These are phyloP conservation scores for Raffaelea ambrosiae DNA, from an alignment of 2,329 filamentous ascomycete species.

Conservation along the genomic window DNA sequence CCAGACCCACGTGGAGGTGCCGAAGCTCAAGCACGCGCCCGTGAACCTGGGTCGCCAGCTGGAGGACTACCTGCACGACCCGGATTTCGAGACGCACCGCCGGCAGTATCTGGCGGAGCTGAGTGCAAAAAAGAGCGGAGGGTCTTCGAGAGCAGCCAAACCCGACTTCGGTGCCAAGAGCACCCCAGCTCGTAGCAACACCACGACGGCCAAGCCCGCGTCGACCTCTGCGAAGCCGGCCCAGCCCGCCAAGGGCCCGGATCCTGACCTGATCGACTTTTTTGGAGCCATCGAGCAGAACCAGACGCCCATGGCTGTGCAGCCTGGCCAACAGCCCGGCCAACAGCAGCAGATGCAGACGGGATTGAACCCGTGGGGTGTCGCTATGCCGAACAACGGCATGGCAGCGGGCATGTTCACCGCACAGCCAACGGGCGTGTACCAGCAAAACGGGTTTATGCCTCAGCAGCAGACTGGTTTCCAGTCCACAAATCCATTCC, in stretches of 20 bases:
- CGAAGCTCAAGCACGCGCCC: conserved; percentile 93
- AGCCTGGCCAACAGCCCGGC: conserved; percentile 21
- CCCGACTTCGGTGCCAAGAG: conserved; percentile 19
- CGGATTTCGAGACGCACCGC: conserved; percentile 89
- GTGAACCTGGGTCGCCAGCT: conserved; percentile 82
- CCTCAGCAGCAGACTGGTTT: conserved; percentile 26
- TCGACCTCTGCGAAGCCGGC: conserved; percentile 31
- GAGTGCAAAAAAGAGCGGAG: conserved; percentile 54
- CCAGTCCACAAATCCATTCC: conserved; percentile 32
- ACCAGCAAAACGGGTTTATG: conserved; percentile 21
- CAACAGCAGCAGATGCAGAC: conserved; percentile 14
- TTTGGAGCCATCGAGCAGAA: conserved; percentile 90
- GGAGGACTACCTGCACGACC: conserved; percentile 89
- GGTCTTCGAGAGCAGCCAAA: conserved; percentile 18
- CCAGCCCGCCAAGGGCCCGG: conserved; percentile 51
- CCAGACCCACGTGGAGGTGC: conserved; percentile 86
- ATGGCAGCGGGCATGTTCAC: conserved; percentile 18
- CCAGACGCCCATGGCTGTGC: conserved; percentile 58
- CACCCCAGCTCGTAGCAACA: conserved; percentile 28
- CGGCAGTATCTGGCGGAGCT: conserved; percentile 87
- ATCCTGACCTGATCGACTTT: conserved; percentile 82
- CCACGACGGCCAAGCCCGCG: conserved; percentile 25
- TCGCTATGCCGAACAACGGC: conserved; percentile 19
- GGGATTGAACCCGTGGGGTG: conserved; percentile 29
- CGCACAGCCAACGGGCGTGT: conserved; percentile 26